phyloP scores from a whole-genome alignment of 2,329 filamentous ascomycete species.

The Fusarium liriodendri region DNA sequence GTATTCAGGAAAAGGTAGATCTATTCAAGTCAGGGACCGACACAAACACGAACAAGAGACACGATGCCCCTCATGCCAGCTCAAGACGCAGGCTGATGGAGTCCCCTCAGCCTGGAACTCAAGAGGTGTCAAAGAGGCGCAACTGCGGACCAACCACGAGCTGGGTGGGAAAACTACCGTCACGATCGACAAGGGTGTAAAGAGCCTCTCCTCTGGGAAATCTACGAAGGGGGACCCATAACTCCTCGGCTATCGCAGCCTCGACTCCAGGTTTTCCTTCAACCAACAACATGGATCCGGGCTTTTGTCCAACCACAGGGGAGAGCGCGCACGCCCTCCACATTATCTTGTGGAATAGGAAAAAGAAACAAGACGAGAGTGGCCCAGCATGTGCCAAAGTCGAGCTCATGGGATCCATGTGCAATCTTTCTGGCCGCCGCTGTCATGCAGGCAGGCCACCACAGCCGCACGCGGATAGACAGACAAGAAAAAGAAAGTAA shows the following conservation, averaged over 20 bases:
- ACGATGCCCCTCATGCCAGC: neutral
- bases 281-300: constrained; percentile 17
- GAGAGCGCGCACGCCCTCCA: constrained; percentile 18
- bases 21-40: neutral
- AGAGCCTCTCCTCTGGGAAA: constrained; percentile 29
- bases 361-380: constrained; percentile 16
- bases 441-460: constrained; percentile 33
- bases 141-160: constrained; percentile 30
- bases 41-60: neutral
- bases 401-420: constrained; percentile 32
- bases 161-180: constrained; percentile 40
- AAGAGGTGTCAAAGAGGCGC: constrained; percentile 12
- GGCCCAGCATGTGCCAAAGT: neutral
- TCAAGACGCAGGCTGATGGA: constrained; percentile 1
- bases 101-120: neutral
- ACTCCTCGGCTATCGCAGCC: constrained; percentile 40
- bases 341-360: constrained; percentile 9
- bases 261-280: constrained; percentile 28
- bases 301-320: constrained; percentile 18
- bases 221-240: constrained; percentile 6
- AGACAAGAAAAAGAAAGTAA: constrained; percentile 12
- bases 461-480: constrained; percentile 27
- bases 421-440: constrained; percentile 19
- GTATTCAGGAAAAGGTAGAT: neutral
- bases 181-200: constrained; percentile 38